These are phyloP conservation scores for Acanthamoeba rhysodes DNA, from an alignment of 208 protist genomes.

Conservation along the genomic window DNA sequence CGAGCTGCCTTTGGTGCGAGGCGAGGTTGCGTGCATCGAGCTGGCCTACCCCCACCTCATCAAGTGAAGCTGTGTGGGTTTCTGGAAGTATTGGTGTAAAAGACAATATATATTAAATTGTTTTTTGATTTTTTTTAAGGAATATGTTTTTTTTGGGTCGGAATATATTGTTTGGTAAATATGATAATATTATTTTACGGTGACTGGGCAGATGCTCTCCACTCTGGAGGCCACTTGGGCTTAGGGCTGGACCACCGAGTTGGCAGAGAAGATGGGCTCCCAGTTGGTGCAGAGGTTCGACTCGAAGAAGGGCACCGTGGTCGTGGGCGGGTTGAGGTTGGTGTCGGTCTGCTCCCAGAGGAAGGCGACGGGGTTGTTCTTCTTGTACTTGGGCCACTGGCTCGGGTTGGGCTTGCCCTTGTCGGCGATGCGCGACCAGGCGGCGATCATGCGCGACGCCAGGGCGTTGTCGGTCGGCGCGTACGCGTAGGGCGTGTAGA, in stretches of 20 bases:
- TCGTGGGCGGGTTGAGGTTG: too few relatives aligned
- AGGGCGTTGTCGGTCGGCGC: background rate
- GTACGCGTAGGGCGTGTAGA: background rate
- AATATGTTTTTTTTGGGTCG: background rate
- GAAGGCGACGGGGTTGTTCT: background rate
- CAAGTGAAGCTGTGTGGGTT: background rate
- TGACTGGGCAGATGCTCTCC: too few relatives aligned
- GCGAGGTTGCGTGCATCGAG: conserved; percentile 5
- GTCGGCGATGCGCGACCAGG: background rate
- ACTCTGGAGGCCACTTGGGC: too few relatives aligned
- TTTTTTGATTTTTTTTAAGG: background rate
- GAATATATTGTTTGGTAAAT: too few relatives aligned
- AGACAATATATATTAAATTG: background rate
- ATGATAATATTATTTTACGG: too few relatives aligned
- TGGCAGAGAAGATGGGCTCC: too few relatives aligned
- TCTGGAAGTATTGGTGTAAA: background rate
- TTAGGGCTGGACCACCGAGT: too few relatives aligned
- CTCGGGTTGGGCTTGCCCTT: background rate
- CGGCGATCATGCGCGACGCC: background rate
- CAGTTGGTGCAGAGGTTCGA: too few relatives aligned
- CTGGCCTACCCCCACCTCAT: background rate
- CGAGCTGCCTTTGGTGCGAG: background rate
- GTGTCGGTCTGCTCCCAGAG: too few relatives aligned
- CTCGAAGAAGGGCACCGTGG: too few relatives aligned
- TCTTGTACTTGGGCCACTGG: background rate